Base-by-base conservation (phyloP, 768 basidiomycete genomes). In the Leucocoprinus sp. region DNA sequence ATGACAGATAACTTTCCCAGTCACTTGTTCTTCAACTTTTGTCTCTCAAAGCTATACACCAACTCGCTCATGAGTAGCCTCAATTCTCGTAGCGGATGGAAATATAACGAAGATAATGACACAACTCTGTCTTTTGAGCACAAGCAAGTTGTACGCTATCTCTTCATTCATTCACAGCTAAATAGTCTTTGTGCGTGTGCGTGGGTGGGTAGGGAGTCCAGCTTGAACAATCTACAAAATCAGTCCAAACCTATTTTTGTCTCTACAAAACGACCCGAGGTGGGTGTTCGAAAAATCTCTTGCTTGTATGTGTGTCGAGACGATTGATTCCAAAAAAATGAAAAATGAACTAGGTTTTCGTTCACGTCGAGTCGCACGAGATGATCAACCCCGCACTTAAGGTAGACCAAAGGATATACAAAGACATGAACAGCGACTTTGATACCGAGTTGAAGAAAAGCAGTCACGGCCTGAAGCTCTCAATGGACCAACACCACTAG, bases 51-150 rank as follows among this genome's bases (percentile, higher is more conserved):
- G 53, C 57, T 71, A 6, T 67, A 68, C 54, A 66, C 67, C 22
- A 70, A 68, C 52, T 64, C 64, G 1, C 57, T 69, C 28, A 60
- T 71, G 63, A 68, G 68, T 37, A 65, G 55, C 19, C 54, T 68
- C 42, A 66, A 68, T 34, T 57, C 61, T 9, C 52, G 64, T 15
- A 53, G 54, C 19, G 60, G 61, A 23, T 67, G 64, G 66, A 54
- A 55, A 15, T 52, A 54, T 24, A 38, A 34, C 28, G 45, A 46
- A 8, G 45, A 46, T 8, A 46, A 24, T 22, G 36, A 49, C 15
- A 17, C 21, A 15, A 15, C 42, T 3, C 21, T 34, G 23, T 22
- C 37, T 8, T 46, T 19, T 8, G 31, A 35, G 7, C 37, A 40
- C 14, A 40, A 40, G 34, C 45, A 38, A 29, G 45, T 46, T 27